Base-by-base conservation (phyloP, 176 grass and related monocot species). In the Eleusine coracana region DNA sequence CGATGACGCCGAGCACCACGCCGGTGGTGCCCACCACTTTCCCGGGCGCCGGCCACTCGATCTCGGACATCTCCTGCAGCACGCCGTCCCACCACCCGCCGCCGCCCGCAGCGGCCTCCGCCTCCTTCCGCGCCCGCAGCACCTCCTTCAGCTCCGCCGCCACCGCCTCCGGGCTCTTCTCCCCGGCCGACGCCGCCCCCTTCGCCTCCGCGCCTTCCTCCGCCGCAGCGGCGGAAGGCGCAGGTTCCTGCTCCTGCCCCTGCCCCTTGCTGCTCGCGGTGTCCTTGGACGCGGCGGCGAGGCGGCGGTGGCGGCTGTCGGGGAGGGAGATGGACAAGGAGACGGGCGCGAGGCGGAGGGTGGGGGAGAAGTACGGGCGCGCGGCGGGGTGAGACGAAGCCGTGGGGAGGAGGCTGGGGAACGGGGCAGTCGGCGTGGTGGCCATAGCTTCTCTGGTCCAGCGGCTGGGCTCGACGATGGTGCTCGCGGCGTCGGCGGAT, bases 11-110 rank as follows among this genome's bases (percentile, higher is more conserved):
- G 74, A 98, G 85, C 71, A 96, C 96, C 15, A 98, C 87, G 41
- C 93, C 93, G n/a, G 93, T 95, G 70, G 96, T 98, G 55, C 91
- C 92, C 68, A 98, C 48, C 61, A 96, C 93, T 80, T 93, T 98
- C 68, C 91, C 87, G 23, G 92, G 80, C 60, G 80, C 80, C 10
- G 93, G 96, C 93, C 93, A 93, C 86, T 98, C 93, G 78, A 95
- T 92, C 87, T 90, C 87, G 17, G 69, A 60, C 83, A 95, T 87
- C 85, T 95, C 96, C 87, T 93, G 86, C 68, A 62, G 59, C 61
- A 90, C 92, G 41, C 92, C 92, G 3, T 16, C 61, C 88, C 80
- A 88, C 79, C 94, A 82, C 28, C 81, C 80, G 52, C 62, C 73
- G 20, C 37, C 64, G 0, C 21, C 51, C 15, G 76, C 25, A 36